Base-by-base conservation (phyloP, 2,329 filamentous ascomycete species). In the Simplicillium sp. region DNA sequence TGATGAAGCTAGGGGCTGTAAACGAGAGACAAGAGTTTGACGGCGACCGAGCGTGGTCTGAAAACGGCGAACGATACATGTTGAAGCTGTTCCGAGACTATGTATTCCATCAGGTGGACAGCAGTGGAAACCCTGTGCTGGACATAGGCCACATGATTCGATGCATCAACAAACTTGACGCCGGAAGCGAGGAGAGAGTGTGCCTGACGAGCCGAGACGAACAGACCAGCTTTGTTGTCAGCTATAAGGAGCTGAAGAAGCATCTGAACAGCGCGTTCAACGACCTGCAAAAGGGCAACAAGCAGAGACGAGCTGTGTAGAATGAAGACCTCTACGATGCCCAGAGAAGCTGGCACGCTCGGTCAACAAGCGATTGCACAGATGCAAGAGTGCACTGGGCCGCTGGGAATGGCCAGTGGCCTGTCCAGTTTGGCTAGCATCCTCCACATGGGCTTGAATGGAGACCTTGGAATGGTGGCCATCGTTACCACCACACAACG, bases 11-110 rank as follows among this genome's bases (percentile, higher is more conserved):
- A 34, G 87, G 86, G 45, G 75, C 85, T 43, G 80, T 98, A 57
- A 92, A 92, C 54, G 92, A 98, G 60, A 80, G 92, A 11, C 86
- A 84, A 1, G 90, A 97, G 55, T 83, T 84, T 46, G 84, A 87
- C 40, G 79, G 80, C 33, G 84, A 89, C 46, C 67, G 73, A 0
- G 71, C 77, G 37, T 98, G 92, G 90, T 86, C 87, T 4, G 90
- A 97, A 60, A 92, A 85, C 37, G 90, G 90, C 18, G 87, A 95
- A 53, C 79, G 89, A 20, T 97, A 95, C 59, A 84, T 87, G 57
- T 71, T 98, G 48, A 96, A 95, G 64, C 74, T 98, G 8, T 97
- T 97, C 69, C 79, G 92, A 38, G 92, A 98, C 62, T 97, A 94
- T 53, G 87, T 96, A 33, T 98, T 97, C 64, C 92, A 98, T 60